phyloP scores from a whole-genome alignment of 208 protist species.

The Acanthamoeba polyphaga region DNA sequence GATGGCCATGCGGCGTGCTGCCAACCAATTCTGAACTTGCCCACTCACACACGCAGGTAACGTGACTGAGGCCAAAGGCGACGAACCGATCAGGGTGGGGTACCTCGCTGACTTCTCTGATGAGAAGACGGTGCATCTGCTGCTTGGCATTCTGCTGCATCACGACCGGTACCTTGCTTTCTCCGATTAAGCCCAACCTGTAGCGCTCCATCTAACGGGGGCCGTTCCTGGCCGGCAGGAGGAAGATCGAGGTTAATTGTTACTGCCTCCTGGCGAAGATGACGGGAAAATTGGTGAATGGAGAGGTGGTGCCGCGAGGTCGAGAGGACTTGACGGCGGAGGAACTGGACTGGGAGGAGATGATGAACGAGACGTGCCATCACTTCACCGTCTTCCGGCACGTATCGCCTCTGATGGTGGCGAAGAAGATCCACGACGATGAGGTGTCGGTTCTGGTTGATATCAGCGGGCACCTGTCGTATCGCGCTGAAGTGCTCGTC shows the following conservation, averaged over 20 bases:
- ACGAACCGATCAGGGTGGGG: not conserved
- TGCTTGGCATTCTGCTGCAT: not conserved
- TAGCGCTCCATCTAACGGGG: too few species aligned
- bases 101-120: not conserved
- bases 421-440: not conserved
- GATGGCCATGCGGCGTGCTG: too few species aligned
- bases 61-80: not conserved
- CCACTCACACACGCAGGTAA: not conserved
- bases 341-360: not conserved
- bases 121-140: not conserved
- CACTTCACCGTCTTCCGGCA: not conserved
- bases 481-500: not conserved
- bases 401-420: not conserved
- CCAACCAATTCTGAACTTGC: not conserved
- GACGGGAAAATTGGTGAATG: too few species aligned
- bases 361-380: slow-evolving; percentile 13
- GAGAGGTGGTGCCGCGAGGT: not conserved
- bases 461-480: not conserved
- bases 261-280: not conserved
- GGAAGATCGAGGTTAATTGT: not conserved
- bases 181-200: not conserved
- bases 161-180: not conserved
- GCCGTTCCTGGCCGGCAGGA: not conserved
- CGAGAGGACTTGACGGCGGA: not conserved
- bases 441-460: not conserved